phyloP scores from a whole-genome alignment of 176 grass and related monocot genomes.

The Canna indica region DNA sequence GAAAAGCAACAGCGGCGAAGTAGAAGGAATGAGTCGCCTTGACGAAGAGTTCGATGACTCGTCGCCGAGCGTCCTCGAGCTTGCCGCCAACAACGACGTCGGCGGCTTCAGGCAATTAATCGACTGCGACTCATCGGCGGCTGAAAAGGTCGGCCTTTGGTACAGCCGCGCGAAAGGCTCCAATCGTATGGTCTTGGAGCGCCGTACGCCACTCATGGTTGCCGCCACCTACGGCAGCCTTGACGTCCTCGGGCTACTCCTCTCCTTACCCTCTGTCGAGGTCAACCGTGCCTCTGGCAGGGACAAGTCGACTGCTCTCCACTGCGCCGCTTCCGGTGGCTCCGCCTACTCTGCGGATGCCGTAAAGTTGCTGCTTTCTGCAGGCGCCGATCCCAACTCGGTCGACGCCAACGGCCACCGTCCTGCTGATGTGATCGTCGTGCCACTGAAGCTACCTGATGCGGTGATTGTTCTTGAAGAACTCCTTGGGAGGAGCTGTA shows the following conservation, averaged over 20 bases:
- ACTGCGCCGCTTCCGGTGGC: conserved; percentile 54
- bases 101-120: conserved; percentile 24
- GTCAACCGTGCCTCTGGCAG: conserved; percentile 33
- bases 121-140: conserved; percentile 24
- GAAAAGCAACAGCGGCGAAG: too few species aligned
- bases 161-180: conserved; percentile 28
- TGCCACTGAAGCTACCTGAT: background rate
- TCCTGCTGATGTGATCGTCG: conserved; percentile 32
- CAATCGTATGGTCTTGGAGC: conserved; percentile 30
- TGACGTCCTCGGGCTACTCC: conserved; percentile 30
- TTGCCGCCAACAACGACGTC: conserved; percentile 39
- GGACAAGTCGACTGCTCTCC: conserved; percentile 39
- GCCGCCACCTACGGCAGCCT: conserved; percentile 54
- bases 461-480: background rate
- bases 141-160: conserved; percentile 45
- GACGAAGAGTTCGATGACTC: conserved; percentile 2
- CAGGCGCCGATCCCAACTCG: conserved; percentile 29
- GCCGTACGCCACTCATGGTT: conserved; percentile 56
- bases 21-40: background rate
- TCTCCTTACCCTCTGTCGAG: conserved; percentile 29
- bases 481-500: background rate
- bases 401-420: conserved; percentile 49
- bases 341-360: conserved; percentile 23
- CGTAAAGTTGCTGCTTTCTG: conserved; percentile 40
- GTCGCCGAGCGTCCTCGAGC: conserved; percentile 32